Evolutionary conservation across 371 early-diverging fungal genomes (phyloP).

Genomic region (Mucor piriformis): DNA sequence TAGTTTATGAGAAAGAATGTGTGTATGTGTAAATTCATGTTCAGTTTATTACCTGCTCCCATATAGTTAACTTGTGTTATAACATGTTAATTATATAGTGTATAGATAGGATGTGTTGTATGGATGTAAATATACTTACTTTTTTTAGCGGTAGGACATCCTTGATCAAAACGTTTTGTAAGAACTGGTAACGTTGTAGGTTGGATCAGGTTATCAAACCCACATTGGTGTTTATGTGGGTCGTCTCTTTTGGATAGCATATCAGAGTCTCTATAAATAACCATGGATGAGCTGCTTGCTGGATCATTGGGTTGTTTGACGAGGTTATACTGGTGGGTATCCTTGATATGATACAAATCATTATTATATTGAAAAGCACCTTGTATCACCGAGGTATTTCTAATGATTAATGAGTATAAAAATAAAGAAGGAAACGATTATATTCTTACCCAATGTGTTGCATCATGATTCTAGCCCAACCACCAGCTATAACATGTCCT

Average conservation of each 20-base stretch:
- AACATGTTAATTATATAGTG: not conserved
- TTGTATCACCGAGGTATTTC: slow-evolving; percentile 49
- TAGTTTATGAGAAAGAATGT: slow-evolving; percentile 28
- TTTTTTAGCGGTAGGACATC: slow-evolving; percentile 28
- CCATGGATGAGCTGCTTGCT: slow-evolving; percentile 33
- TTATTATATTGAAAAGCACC: slow-evolving; percentile 62
- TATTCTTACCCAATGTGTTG: slow-evolving; percentile 12
- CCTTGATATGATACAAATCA: slow-evolving; percentile 68
- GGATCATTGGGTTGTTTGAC: slow-evolving; percentile 65
- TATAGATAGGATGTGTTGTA: not conserved
- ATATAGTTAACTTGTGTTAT: slow-evolving; percentile 37
- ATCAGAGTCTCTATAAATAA: slow-evolving; percentile 76
- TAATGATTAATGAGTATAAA: not conserved
- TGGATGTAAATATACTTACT: slow-evolving; percentile 12
- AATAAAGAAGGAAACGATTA: not conserved
- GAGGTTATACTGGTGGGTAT: slow-evolving; percentile 55
- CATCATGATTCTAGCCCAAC: slow-evolving; percentile 72
- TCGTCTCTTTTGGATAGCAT: slow-evolving; percentile 6
- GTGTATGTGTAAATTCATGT: not conserved
- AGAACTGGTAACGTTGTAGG: not conserved
- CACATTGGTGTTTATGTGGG: slow-evolving; percentile 14
- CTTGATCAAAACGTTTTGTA: slow-evolving; percentile 8
- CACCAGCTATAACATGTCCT: slow-evolving; percentile 25
- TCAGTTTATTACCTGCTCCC: slow-evolving; percentile 44
- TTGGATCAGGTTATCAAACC: slow-evolving; percentile 16